These are phyloP conservation scores for Pterocarpus macrocarpus DNA, from an alignment of 306 rosid genomes.

Conservation along the genomic window DNA sequence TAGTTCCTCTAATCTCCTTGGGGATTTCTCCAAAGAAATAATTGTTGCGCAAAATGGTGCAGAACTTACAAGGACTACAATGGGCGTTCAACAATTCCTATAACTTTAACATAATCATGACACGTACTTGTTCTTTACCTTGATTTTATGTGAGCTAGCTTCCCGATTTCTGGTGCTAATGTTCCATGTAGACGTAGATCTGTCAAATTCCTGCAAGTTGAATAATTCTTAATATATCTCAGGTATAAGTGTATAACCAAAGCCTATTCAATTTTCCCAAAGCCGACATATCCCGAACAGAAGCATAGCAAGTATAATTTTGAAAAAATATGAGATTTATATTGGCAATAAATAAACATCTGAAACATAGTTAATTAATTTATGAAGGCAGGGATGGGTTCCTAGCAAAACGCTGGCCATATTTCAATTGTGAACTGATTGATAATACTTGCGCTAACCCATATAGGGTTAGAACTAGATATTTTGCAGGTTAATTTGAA, in stretches of 20 bases:
- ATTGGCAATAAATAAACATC: background rate
- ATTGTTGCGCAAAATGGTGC: constrained; percentile 76
- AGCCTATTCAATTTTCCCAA: too few species aligned
- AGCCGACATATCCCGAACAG: background rate
- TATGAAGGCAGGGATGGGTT: too few species aligned
- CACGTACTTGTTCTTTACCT: constrained; percentile 56
- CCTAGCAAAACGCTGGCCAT: too few species aligned
- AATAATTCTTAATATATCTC: constrained; percentile 6
- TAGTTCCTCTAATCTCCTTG: constrained; percentile 60
- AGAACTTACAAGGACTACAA: background rate
- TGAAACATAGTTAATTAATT: background rate
- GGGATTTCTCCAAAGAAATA: constrained; percentile 68
- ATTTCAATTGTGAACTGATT: too few species aligned
- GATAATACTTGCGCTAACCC: too few species aligned
- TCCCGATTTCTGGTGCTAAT: constrained; percentile 69
- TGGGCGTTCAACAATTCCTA: background rate
- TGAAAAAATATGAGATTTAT: background rate
- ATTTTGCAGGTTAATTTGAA: too few species aligned
- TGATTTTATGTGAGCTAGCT: constrained; percentile 65
- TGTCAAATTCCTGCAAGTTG: constrained; percentile 67
- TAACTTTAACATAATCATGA: background rate
- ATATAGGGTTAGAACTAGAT: too few species aligned
- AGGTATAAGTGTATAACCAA: background rate
- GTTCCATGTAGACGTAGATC: constrained; percentile 74
- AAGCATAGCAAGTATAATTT: background rate